Evolutionary conservation across 73 alveolate species (phyloP).

Genomic region (Paramecium sonneborni): DNA sequence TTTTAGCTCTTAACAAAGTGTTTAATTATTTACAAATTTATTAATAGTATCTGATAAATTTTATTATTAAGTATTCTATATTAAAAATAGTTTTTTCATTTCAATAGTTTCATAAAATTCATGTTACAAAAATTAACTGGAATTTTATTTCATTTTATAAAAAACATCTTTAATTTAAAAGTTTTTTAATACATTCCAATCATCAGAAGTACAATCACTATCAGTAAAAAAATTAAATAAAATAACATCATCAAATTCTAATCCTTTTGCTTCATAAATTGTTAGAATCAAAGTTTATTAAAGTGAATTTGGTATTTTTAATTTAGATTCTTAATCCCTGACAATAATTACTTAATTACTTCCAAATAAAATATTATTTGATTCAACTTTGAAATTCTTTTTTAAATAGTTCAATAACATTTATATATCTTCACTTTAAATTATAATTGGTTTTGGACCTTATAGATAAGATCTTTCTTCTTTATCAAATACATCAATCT

Average conservation of each 20-base stretch:
- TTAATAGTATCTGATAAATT: neutral
- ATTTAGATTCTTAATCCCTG: conserved; percentile 78
- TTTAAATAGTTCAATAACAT: neutral
- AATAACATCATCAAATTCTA: conserved; percentile 92
- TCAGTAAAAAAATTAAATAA: conserved; percentile 72
- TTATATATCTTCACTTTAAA: conserved; percentile 51
- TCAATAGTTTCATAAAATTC: neutral
- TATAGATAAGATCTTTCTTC: conserved; percentile 76
- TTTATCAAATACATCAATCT: conserved; percentile 75
- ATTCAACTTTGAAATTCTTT: neutral
- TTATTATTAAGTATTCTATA: neutral
- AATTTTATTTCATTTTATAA: neutral
- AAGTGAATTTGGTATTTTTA: conserved; percentile 72
- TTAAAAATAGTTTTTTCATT: neutral
- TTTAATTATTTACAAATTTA: too few relatives aligned
- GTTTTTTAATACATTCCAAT: conserved; percentile 56
- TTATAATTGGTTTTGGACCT: conserved; percentile 82
- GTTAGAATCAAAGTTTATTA: conserved; percentile 83
- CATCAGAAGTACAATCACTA: conserved; percentile 1
- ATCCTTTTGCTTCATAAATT: conserved; percentile 91
- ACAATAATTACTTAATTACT: conserved; percentile 86
- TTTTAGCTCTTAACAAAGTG: conserved; percentile 85
- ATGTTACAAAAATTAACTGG: neutral
- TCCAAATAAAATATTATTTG: conserved; percentile 73
- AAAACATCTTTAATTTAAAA: neutral